Base-by-base conservation (phyloP, 345 rosid species). In the Citrus unshiu region DNA sequence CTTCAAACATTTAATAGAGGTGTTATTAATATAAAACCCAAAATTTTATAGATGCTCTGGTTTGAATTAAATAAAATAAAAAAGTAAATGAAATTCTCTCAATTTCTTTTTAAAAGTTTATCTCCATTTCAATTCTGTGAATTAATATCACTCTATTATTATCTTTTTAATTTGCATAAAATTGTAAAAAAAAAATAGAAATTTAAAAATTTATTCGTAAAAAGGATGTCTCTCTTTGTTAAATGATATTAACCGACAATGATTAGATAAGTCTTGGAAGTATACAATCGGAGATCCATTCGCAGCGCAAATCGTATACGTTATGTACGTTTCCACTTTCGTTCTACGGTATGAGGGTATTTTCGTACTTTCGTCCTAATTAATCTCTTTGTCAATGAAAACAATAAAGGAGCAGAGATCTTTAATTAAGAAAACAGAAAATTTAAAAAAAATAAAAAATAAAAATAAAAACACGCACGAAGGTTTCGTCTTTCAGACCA, bases 401-500 rank as follows among this genome's bases (percentile, higher is more conserved):
- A 62, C 69, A 63, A 22, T 13, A n/a, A 62, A 35, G 70, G 75
- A 46, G 49, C 68, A 34, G 62, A 62, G 70, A 51, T 25, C 49
- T 29, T 60, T 35, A 58, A 25, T 7, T 12, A 14, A 57, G 22
- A 9, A 21, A 57, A 34, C 6, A 49, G 59, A 43, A 29, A 73
- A 25, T 25, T 25, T 65, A 34, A 75, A 29, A 39, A 39, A 73
- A 81, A 64, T 74, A 37, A 37, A 37, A 37, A 37, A 34, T 34
- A 37, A 37, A 37, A 37, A 37, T 37, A 70, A 80, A 32, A 72
- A 73, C 49, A 57, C 29, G 80, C 81, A 62, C 83, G 82, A 87
- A 84, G 91, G 87, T 85, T 86, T 88, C 91, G 79, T 88, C 86
- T 79, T 85, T 88, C 87, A 73, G 92, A 84, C 86, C 88, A 75